Base-by-base conservation (phyloP, 2,329 filamentous ascomycete species). In the Albophoma yamanashiensis region DNA sequence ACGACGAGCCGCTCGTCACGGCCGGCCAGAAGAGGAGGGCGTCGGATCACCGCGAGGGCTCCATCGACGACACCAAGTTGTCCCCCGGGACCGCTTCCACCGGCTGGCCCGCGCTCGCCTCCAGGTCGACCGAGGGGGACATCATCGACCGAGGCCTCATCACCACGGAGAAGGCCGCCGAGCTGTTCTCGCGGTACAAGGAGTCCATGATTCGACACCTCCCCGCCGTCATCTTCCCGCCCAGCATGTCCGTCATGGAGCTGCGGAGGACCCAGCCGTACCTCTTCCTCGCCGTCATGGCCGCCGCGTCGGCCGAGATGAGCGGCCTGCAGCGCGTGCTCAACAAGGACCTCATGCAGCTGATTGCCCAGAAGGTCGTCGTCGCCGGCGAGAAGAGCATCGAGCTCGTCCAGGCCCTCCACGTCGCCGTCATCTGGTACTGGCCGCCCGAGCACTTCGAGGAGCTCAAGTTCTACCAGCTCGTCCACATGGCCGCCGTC, bases 391-490 rank as follows among this genome's bases (percentile, higher is more conserved):
- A 91, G 66, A 96, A 95, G 77, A 90, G 84, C 42, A 74, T 96
- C 22, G 92, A 96, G 71, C 78, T 96, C 8, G 84, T 95, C 11
- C 92, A 96, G 74, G 84, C 89, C 1, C 76, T 96, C 47, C 82
- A 90, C 61, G 77, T 96, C 4, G 80, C 85, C 8, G 85, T 87
- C n/a, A 82, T 92, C 25, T 96, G 91, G 89, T 95, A 96, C 71
- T 86, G 86, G 71, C 90, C 91, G 20, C 91, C 91, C 0, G 87
- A 93, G 65, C 83, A 89, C 66, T 89, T 89, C 61, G 90, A 95
- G 68, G 89, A 94, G 74, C 84, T 93, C 68, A 94, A 94, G 70
- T 95, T 94, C 71, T 96, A 94, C 74, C 89, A 93, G 75, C 82
- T 94, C 64, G 85, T 91, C 55, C 90, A 96, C 70, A 85, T 91